These are phyloP conservation scores for Boletus vermiculosoides DNA, from an alignment of 768 basidiomycete species.

Conservation along the genomic window DNA sequence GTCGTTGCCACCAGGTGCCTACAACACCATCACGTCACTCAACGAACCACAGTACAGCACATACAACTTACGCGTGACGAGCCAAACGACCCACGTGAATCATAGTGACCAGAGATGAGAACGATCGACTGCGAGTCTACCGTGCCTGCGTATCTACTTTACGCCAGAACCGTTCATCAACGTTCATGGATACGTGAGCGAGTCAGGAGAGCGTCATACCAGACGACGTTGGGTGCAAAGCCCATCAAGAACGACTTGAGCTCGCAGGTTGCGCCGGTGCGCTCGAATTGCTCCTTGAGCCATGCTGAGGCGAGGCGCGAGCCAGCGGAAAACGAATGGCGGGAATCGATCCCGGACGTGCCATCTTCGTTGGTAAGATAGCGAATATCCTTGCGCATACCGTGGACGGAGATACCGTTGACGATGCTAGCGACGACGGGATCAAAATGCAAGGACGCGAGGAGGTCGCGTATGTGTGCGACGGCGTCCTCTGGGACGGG, in stretches of 20 bases:
- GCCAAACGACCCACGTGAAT: conserved; percentile 90
- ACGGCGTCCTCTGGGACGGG: conserved; percentile 59
- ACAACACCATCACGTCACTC: not conserved
- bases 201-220: conserved; percentile 40
- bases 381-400: conserved; percentile 68
- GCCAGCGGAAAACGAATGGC: conserved; percentile 85
- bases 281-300: conserved; percentile 69
- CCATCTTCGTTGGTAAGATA: conserved; percentile 85
- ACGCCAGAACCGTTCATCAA: not conserved
- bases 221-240: conserved; percentile 87
- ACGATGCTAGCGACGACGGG: conserved; percentile 67
- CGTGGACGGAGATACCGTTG: conserved; percentile 60
- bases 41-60: not conserved
- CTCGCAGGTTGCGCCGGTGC: conserved; percentile 70
- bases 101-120: conserved; percentile 84
- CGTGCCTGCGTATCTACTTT: conserved; percentile 54
- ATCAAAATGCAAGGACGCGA: conserved; percentile 62
- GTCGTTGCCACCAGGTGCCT: conserved; percentile 56
- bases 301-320: conserved; percentile 25
- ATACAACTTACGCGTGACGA: conserved; percentile 41
- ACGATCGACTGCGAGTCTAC: conserved; percentile 53
- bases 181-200: not conserved
- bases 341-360: conserved; percentile 66
- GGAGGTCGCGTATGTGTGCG: conserved; percentile 54
- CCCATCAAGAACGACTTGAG: conserved; percentile 64